Base-by-base conservation (phyloP, 257 asterid genomes). In the Henckelia pumila region DNA sequence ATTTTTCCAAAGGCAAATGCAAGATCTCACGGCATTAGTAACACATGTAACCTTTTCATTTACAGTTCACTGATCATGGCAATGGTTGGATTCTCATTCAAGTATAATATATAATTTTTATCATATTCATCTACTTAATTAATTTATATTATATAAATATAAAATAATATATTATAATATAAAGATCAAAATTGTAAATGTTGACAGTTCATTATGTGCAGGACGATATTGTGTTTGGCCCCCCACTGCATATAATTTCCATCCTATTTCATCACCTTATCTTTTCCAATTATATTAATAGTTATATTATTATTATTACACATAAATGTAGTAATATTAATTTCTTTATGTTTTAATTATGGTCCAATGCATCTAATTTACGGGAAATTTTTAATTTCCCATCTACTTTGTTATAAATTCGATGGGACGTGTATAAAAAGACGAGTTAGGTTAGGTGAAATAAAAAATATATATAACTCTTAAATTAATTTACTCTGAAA, bases 161-260 rank as follows among this genome's bases (percentile, higher is more conserved):
- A 32, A 30, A 60, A 20, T 20, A 47, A 11, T n/a, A n/a, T n/a
- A n/a, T n/a, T n/a, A 53, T 22, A 19, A 33, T 28, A 7, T 6
- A 63, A 63, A 50, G 3, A 26, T 3, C 2, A 57, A 64, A n/a
- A 33, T 11, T 49, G 77, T 76, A 73, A 64, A 77, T 67, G 69
- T 68, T 71, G 76, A 79, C 70, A 68, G 77, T 73, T 74, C 68
- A 73, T 69, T 55, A 59, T 52, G 3, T 26, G 47, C 64, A 71
- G 75, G 68, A 33, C 50, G 73, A 49, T 56, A 55, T 22, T 20
- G 55, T 47, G 64, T 57, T 73, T 67, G 84, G 81, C 73, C 83
- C 86, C 82, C 69, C 35, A 58, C 74, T 72, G 73, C 63, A 11
- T 40, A 40, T n/a, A n/a, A n/a, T 71, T 57, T 78, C 78, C 73